Conservation (phyloP, 305 asterid species). For the Fraxinus paxiana region DNA sequence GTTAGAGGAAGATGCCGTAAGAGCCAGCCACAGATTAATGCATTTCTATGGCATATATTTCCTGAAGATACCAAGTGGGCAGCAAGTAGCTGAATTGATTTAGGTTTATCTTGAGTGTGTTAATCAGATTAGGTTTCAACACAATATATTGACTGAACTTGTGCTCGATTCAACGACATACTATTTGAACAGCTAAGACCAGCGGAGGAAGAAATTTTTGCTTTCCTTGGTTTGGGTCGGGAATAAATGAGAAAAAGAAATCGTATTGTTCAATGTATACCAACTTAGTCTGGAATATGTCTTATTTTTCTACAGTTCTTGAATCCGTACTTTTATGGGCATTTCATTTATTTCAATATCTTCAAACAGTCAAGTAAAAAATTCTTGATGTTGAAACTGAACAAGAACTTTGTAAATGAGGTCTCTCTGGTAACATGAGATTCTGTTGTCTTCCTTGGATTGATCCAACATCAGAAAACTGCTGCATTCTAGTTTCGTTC, state of each 20-base stretch:
- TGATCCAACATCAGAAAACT: neutral
- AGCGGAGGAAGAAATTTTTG: neutral
- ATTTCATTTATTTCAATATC: neutral
- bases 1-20: neutral
- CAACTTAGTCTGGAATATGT: neutral
- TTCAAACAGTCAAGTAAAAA: neutral
- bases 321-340: neutral
- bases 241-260: neutral
- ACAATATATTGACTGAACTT: neutral
- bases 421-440: neutral
- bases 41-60: neutral
- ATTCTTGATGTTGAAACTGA: neutral
- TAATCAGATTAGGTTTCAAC: neutral
- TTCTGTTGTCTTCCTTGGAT: neutral
- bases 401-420: neutral
- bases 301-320: neutral
- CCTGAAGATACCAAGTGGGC: neutral
- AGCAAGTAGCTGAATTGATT: neutral
- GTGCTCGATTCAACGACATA: neutral
- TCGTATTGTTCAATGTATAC: neutral
- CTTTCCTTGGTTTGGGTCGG: neutral
- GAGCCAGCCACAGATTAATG: neutral
- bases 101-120: neutral
- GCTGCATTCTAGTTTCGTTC: neutral
- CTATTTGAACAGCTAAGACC: neutral